Conservation (phyloP, 345 rosid genomes). For the Clausena lansium region DNA sequence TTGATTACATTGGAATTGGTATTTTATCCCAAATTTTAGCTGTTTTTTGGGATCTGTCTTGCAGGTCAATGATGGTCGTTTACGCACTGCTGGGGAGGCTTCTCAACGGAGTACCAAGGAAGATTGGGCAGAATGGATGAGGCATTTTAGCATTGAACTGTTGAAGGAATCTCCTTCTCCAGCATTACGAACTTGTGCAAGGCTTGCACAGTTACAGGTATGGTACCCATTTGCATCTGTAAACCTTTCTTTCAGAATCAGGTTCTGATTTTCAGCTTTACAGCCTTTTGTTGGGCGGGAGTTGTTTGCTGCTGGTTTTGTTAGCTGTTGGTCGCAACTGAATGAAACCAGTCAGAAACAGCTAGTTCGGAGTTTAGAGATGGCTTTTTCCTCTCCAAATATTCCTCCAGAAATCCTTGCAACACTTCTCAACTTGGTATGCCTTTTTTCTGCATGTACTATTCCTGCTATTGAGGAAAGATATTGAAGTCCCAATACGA, state of each 20-base stretch:
- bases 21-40: neutral
- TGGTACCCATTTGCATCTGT: constrained; percentile 14
- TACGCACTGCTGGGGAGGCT: constrained; percentile 98
- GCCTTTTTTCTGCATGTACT: neutral
- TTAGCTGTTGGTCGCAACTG: constrained; percentile 97
- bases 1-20: neutral
- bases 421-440: constrained; percentile 88
- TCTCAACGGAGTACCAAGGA: constrained; percentile 98
- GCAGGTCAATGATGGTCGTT: constrained; percentile 85
- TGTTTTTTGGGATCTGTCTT: neutral
- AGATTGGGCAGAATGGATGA: constrained; percentile 99
- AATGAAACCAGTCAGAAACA: constrained; percentile 86
- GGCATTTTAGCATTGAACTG: constrained; percentile 98
- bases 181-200: constrained; percentile 93
- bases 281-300: constrained; percentile 98
- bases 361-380: constrained; percentile 89
- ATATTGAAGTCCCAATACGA: neutral
- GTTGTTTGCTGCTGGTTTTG: constrained; percentile 99
- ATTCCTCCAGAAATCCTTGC: constrained; percentile 99
- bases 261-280: constrained; percentile 33
- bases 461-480: neutral
- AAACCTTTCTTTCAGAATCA: constrained; percentile 13
- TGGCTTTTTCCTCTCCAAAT: constrained; percentile 97
- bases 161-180: constrained; percentile 98
- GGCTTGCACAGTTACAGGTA: constrained; percentile 97